Evolutionary conservation across 495 filamentous ascomycete species (phyloP).

Genomic region (Penicillium soppii): DNA sequence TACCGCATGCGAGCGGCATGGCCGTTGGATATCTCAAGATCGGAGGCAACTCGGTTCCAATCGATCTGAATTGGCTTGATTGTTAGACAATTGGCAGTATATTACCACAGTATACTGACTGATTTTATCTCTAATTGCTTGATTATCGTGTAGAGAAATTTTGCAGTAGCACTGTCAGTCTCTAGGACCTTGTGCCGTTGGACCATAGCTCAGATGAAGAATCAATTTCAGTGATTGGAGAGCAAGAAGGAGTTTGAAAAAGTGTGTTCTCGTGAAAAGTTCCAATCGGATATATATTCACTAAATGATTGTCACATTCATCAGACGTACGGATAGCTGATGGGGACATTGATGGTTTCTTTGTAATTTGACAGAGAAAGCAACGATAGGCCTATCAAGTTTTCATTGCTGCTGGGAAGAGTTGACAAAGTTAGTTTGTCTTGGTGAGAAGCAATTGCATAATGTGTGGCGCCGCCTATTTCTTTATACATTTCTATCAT

Average conservation of each 20-base stretch:
- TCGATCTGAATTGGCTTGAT: slow-evolving; percentile 55
- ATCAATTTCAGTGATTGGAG: not conserved
- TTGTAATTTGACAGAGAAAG: not conserved
- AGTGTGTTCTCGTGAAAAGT: not conserved
- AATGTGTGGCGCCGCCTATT: not conserved
- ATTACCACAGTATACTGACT: slow-evolving; percentile 17
- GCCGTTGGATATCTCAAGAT: slow-evolving; percentile 69
- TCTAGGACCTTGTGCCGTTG: slow-evolving; percentile 47
- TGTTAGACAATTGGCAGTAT: not conserved
- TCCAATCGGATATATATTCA: not conserved
- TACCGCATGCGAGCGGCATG: slow-evolving; percentile 82
- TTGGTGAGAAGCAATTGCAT: not conserved
- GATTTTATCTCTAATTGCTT: slow-evolving; percentile 73
- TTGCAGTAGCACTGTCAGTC: slow-evolving; percentile 46
- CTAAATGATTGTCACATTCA: not conserved
- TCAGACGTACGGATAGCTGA: too few species aligned
- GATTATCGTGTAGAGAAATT: slow-evolving; percentile 74
- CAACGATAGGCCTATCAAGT: not conserved
- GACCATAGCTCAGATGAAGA: slow-evolving; percentile 17
- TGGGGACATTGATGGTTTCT: not conserved
- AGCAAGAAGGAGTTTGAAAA: not conserved
- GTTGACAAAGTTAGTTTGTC: not conserved
- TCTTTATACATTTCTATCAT: not conserved
- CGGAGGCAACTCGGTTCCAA: slow-evolving; percentile 66
- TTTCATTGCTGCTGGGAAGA: not conserved